Conservation (phyloP, 1,284 basidiomycete species). For the Porphyrellus sp. region DNA sequence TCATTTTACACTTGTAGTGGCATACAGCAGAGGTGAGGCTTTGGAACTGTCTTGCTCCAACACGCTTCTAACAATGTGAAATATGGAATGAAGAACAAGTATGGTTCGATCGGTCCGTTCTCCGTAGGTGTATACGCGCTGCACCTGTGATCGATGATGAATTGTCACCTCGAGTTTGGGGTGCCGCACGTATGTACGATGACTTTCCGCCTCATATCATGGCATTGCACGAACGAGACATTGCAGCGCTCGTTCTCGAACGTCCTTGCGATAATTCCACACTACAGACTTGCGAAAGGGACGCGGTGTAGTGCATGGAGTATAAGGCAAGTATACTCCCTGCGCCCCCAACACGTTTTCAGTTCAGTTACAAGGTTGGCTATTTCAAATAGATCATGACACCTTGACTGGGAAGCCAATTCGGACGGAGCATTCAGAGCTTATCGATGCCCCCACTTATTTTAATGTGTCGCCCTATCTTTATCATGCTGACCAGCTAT, state of each 20-base stretch:
- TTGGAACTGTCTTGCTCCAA: not conserved
- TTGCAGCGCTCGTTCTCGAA: not conserved
- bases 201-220: not conserved
- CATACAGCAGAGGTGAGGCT: slow-evolving; percentile 1
- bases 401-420: too few species aligned
- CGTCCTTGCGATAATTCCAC: too few species aligned
- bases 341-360: not conserved
- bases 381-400: slow-evolving; percentile 1
- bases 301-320: too few species aligned
- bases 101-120: not conserved
- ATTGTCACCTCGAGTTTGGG: not conserved
- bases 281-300: not conserved
- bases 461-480: not conserved
- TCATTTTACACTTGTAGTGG: not conserved
- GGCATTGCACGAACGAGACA: not conserved
- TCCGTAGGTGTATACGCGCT: not conserved
- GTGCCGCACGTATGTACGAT: not conserved
- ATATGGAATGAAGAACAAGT: not conserved
- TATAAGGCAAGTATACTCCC: not conserved
- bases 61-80: not conserved
- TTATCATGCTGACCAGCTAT: not conserved
- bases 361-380: not conserved
- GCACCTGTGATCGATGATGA: not conserved
- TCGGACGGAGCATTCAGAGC: slow-evolving; percentile 10
- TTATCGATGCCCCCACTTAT: not conserved